Conservation (phyloP, 2,329 filamentous ascomycete genomes). For the Endothia cerciana region DNA sequence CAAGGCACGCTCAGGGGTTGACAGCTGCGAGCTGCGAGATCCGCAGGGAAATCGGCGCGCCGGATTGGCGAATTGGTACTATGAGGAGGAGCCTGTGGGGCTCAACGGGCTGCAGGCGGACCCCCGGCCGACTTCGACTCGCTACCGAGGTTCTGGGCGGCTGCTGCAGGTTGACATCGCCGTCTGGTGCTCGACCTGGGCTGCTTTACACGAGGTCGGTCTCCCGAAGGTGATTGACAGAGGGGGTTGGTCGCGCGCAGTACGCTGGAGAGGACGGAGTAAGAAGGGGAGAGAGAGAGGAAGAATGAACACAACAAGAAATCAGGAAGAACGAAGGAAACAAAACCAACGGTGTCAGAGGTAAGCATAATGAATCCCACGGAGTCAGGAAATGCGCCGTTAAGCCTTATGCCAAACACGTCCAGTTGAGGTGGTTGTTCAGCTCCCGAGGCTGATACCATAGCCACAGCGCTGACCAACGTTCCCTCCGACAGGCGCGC, state of each 20-base stretch:
- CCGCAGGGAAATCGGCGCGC: slow-evolving; percentile 12
- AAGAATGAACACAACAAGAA: not conserved
- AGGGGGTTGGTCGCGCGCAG: too few relatives aligned
- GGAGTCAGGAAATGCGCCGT: not conserved
- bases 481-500: not conserved
- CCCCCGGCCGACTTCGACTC: not conserved
- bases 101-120: not conserved
- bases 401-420: not conserved
- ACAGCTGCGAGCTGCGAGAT: slow-evolving; percentile 12
- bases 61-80: slow-evolving; percentile 1
- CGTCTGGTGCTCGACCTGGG: not conserved
- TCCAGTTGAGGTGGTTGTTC: not conserved
- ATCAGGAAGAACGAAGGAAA: not conserved
- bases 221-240: not conserved
- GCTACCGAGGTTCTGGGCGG: slow-evolving; percentile 12
- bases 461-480: slow-evolving; percentile 8
- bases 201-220: slow-evolving; percentile 30
- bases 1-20: slow-evolving; percentile 11
- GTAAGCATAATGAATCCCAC: slow-evolving; percentile 8
- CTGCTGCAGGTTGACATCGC: slow-evolving; percentile 11
- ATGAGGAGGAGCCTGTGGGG: not conserved
- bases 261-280: not conserved
- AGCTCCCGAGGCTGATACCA: slow-evolving; percentile 6
- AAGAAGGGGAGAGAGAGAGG: not conserved
- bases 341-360: not conserved